phyloP scores from a whole-genome alignment of 164 flowering plant genomes.

The Tetrastigma voinierianum region DNA sequence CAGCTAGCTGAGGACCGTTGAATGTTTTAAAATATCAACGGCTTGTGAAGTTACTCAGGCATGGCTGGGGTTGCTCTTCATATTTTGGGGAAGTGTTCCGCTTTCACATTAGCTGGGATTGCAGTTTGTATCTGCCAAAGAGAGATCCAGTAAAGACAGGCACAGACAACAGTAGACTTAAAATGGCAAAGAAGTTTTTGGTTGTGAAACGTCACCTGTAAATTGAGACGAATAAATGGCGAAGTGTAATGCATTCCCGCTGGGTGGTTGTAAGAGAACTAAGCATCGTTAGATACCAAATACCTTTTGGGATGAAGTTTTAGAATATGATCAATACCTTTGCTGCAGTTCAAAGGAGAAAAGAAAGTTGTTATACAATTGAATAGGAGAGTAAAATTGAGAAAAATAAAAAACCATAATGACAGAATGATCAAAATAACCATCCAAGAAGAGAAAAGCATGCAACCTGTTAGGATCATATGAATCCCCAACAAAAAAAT shows the following conservation, averaged over 20 bases:
- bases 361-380: background rate
- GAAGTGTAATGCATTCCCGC: constrained; percentile 89
- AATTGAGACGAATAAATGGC: constrained; percentile 85
- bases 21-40: constrained; percentile 63
- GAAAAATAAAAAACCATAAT: background rate
- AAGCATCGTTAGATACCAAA: constrained; percentile 88
- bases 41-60: constrained; percentile 98
- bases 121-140: constrained; percentile 91
- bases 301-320: constrained; percentile 62
- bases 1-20: constrained; percentile 87
- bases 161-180: background rate
- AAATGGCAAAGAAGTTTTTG: background rate
- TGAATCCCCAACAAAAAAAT: constrained; percentile 87
- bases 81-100: constrained; percentile 91
- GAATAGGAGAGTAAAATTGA: background rate
- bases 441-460: background rate
- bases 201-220: constrained; percentile 48
- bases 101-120: constrained; percentile 87
- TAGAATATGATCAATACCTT: constrained; percentile 63
- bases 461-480: constrained; percentile 63
- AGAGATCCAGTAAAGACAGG: background rate
- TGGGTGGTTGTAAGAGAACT: constrained; percentile 97
- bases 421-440: background rate
- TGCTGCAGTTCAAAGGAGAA: constrained; percentile 37
- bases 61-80: constrained; percentile 89